Conservation (phyloP, 345 rosid species). For the Lumnitzera racemosa region DNA sequence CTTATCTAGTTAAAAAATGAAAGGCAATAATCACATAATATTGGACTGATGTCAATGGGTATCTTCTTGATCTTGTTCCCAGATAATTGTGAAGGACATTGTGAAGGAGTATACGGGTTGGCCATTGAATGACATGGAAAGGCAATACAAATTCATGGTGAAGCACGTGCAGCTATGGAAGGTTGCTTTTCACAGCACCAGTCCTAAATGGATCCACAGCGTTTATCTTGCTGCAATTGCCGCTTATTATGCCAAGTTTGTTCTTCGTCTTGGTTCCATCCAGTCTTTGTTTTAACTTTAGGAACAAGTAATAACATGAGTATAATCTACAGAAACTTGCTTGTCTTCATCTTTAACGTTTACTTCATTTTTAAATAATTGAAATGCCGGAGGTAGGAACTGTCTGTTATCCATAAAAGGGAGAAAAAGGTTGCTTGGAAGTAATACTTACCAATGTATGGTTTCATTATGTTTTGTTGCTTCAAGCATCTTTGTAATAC, state of each 20-base stretch:
- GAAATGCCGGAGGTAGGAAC: no score
- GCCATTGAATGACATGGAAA: conserved; percentile 95
- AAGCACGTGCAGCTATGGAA: conserved; percentile 95
- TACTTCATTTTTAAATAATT: no score
- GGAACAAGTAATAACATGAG: no score
- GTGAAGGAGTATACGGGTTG: conserved; percentile 96
- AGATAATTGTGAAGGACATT: conserved; percentile 89
- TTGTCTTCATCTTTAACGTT: no score
- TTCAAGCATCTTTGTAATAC: background rate
- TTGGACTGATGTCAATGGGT: no score
- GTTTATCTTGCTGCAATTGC: conserved; percentile 87
- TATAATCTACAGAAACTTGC: no score
- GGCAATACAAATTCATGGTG: conserved; percentile 89
- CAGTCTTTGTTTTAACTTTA: no score
- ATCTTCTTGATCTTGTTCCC: conserved; percentile 1
- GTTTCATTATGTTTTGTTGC: background rate
- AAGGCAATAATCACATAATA: no score
- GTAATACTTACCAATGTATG: no score
- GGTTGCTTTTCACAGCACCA: conserved; percentile 87
- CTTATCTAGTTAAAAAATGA: no score
- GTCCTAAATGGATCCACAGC: conserved; percentile 86
- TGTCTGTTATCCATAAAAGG: no score
- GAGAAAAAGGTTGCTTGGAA: no score
- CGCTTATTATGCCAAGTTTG: conserved; percentile 90
- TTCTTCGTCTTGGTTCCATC: background rate